A percentile compares a stretch with the other conserved stretches of the same genome.
phyloP scores from a whole-genome alignment of 495 filamentous ascomycete genomes.

The Choiromyces venosus region DNA sequence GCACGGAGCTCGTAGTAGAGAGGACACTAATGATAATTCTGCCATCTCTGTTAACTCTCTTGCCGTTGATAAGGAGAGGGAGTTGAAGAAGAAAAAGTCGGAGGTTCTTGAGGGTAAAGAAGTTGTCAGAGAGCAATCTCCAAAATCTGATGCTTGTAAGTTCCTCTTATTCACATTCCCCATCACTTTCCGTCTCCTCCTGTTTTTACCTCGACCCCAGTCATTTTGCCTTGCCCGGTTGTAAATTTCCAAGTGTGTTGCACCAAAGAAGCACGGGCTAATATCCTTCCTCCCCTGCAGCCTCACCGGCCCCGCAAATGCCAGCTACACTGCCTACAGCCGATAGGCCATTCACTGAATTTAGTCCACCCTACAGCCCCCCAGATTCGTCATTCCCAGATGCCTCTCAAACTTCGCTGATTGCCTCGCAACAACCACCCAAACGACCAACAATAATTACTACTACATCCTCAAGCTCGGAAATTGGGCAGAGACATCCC shows the following conservation, averaged over 20 bases:
- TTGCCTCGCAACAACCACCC: not conserved
- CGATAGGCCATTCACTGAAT: constrained; percentile 37
- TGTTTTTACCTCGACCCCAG: not conserved
- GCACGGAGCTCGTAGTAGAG: not conserved
- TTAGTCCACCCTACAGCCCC: constrained; percentile 33
- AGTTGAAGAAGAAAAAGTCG: not conserved
- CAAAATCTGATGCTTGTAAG: constrained; percentile 19
- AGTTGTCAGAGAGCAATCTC: not conserved
- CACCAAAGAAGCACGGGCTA: not conserved
- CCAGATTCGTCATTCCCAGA: constrained; percentile 4
- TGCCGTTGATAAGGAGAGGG: not conserved
- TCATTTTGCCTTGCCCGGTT: not conserved
- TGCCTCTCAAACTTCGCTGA: constrained; percentile 6
- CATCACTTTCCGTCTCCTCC: not conserved
- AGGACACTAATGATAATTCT: not conserved
- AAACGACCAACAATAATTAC: constrained; percentile 15
- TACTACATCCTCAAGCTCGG: constrained; percentile 9
- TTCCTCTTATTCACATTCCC: not conserved
- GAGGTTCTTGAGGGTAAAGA: not conserved
- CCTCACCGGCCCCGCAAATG: constrained; percentile 14
- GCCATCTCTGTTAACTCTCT: not conserved
- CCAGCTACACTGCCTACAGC: constrained; percentile 17
- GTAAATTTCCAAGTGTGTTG: not conserved
- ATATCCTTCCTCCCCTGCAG: constrained; percentile 9
- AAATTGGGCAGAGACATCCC: constrained; percentile 18